Conservation (phyloP, 768 basidiomycete genomes). For the Paxillus ammoniavirescens region DNA sequence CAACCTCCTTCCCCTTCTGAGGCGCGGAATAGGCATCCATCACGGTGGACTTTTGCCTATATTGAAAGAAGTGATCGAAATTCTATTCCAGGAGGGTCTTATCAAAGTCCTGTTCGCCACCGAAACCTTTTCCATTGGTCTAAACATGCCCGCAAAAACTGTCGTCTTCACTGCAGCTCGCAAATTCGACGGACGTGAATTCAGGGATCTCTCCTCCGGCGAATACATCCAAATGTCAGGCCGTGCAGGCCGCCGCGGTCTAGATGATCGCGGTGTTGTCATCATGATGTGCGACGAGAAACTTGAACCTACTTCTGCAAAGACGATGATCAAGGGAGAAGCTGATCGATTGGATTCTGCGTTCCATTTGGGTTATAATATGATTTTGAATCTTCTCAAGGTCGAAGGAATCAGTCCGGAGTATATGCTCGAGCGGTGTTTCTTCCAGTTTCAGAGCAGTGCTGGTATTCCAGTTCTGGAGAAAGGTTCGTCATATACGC, state of each 20-base stretch:
- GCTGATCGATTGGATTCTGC: constrained; percentile 97
- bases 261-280: constrained; percentile 98
- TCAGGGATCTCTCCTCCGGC: constrained; percentile 88
- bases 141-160: constrained; percentile 99
- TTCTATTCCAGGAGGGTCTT: constrained; percentile 96
- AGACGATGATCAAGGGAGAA: constrained; percentile 97
- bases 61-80: constrained; percentile 98
- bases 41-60: constrained; percentile 97
- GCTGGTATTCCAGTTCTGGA: constrained; percentile 85
- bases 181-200: constrained; percentile 95
- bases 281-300: constrained; percentile 99
- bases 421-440: constrained; percentile 96
- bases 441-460: constrained; percentile 97
- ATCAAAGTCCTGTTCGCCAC: constrained; percentile 99
- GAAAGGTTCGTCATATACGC: constrained; percentile 54
- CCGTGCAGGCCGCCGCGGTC: constrained; percentile 92
- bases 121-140: constrained; percentile 95
- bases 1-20: constrained; percentile 88
- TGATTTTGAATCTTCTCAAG: constrained; percentile 97
- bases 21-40: constrained; percentile 96
- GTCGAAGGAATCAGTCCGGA: constrained; percentile 98
- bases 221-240: constrained; percentile 99
- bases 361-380: constrained; percentile 98
- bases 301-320: constrained; percentile 87
- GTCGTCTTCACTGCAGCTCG: constrained; percentile 95